Evolutionary conservation across 768 basidiomycete genomes (phyloP), one percentile per base, ranked within the genome.

Genomic region (Punctularia strigosozonata): DNA sequence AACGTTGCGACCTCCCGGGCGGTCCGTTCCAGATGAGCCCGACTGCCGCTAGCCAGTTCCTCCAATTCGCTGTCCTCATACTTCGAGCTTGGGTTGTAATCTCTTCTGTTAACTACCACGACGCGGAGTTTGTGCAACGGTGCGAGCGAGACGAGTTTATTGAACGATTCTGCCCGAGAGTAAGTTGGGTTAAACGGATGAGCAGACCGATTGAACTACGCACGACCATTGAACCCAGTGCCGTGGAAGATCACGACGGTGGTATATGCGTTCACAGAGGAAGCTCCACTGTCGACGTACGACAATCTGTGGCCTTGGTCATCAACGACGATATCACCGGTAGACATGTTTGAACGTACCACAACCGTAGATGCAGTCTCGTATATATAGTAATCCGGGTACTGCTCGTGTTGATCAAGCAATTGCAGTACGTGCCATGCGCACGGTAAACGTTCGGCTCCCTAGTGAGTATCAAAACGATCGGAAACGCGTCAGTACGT

Each of bases 161-260:
- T 24, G 23, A 49, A 38, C 13, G 18, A 2, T 28, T 33, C 51
- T 52, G 39, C 10, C 31, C 23, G 17, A 6, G 22, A 37, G n/a
- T 12, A 15, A 25, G 17, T 14, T 32, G 14, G 24, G 24, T 10
- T 8, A 14, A 10, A 21, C 10, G 23, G 24, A 37, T 22, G 8
- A 25, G 10, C 8, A 14, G 7, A 25, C 7, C 10, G 22, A 19
- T 14, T 13, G 18, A 19, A 10, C 10, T 37, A 55, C 61, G 32
- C 36, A 64, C 62, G 43, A 31, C 52, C 51, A 34, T 51, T 59
- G 41, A 63, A 60, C n/a, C 47, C 55, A 8, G 44, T 52, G 10
- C 64, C 63, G 40, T 64, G 62, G 22, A 58, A 40, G 18, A 61
- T 38, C 6, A 64, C 37, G 3, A 64, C 24, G 3, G 62, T 64